phyloP scores from a whole-genome alignment of 441 rosid species.

The Euphorbia neoarborescens region DNA sequence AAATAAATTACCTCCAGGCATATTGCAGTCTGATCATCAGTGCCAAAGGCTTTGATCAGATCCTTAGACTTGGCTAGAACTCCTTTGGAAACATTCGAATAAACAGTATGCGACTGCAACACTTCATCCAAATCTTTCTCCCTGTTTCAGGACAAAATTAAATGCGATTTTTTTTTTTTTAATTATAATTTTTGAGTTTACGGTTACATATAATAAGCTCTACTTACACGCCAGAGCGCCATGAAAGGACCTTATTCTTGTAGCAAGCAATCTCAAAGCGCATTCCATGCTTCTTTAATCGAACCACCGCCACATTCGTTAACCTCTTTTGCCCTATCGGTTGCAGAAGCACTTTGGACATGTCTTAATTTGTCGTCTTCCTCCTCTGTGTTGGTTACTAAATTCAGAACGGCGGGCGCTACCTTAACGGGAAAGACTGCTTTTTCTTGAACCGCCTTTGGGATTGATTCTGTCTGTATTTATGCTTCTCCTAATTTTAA shows the following conservation, averaged over 20 bases:
- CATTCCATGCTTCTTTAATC: conserved; percentile 73
- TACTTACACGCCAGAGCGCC: conserved; percentile 94
- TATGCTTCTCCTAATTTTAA: background rate
- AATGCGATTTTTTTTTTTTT: background rate
- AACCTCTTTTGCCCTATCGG: conserved; percentile 93
- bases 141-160: conserved; percentile 28
- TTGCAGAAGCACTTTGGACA: conserved; percentile 72
- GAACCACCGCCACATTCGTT: conserved; percentile 91
- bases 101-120: conserved; percentile 91
- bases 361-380: conserved; percentile 20
- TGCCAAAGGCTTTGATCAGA: conserved; percentile 54
- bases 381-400: background rate
- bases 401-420: background rate
- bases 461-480: background rate
- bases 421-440: background rate
- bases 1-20: conserved; percentile 56
- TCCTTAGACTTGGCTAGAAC: conserved; percentile 84
- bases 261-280: conserved; percentile 98
- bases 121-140: conserved; percentile 97
- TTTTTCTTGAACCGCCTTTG: background rate
- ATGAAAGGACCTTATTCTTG: conserved; percentile 96
- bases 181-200: background rate
- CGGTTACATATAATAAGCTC: background rate
- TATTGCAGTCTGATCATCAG: conserved; percentile 71
- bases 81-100: conserved; percentile 85